Percentiles rank a stretch among this genome's conserved stretches.
These are phyloP conservation scores for Obelidium mucronatum DNA, from an alignment of 192 early-diverging fungal species.

Conservation along the genomic window DNA sequence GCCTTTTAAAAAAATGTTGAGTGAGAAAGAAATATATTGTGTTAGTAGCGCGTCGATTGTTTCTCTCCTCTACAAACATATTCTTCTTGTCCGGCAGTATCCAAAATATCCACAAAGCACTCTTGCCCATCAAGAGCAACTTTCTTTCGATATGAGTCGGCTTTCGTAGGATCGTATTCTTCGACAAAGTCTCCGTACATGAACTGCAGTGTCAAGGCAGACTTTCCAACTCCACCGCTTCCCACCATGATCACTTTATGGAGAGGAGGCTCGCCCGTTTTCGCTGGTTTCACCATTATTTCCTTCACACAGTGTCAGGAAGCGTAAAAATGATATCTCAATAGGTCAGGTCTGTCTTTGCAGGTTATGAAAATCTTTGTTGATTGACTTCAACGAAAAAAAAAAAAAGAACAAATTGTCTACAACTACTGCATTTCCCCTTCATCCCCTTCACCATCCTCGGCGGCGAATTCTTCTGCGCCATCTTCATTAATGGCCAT, in stretches of 20 bases:
- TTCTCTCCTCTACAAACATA: constrained; percentile 50
- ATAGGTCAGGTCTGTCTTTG: no score
- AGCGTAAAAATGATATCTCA: constrained; percentile 82
- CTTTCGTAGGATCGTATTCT: constrained; percentile 94
- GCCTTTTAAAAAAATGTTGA: constrained; percentile 42
- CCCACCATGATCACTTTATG: constrained; percentile 96
- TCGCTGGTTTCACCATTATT: constrained; percentile 60
- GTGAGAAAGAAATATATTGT: background rate
- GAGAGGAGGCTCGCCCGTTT: constrained; percentile 72
- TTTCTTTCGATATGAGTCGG: constrained; percentile 90
- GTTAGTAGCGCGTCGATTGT: no score
- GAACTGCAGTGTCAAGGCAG: constrained; percentile 86
- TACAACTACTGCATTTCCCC: background rate
- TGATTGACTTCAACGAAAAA: no score
- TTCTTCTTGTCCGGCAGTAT: constrained; percentile 90
- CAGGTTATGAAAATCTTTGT: no score
- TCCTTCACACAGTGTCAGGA: background rate
- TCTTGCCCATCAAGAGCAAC: constrained; percentile 75
- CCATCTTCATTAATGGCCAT: constrained; percentile 71
- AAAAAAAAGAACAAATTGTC: background rate
- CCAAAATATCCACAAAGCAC: constrained; percentile 89
- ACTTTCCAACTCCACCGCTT: constrained; percentile 89
- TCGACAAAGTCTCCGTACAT: constrained; percentile 95
- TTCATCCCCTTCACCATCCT: background rate
- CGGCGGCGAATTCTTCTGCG: background rate